Evolutionary conservation across 1,284 basidiomycete genomes (phyloP).

Genomic region (Papiliotrema nemorosa): DNA sequence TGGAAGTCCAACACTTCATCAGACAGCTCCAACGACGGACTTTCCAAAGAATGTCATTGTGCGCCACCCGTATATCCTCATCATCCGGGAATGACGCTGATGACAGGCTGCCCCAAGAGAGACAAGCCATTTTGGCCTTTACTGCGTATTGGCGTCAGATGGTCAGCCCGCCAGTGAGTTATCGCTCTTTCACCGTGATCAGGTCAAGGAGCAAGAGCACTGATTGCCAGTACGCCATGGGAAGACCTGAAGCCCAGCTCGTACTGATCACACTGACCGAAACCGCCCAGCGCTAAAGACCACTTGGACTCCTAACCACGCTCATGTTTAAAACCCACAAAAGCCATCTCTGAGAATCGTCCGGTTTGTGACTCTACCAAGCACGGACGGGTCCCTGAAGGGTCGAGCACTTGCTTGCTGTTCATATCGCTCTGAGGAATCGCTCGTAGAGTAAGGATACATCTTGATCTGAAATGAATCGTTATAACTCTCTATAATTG

Average conservation of each 20-base stretch:
- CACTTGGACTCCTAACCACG: no score
- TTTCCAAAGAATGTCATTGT: constrained; percentile 28
- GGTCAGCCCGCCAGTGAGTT: constrained; percentile 24
- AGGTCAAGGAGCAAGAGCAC: neutral
- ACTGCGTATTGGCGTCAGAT: constrained; percentile 30
- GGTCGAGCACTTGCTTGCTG: no score
- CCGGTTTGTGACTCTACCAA: no score
- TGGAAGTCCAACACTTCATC: constrained; percentile 32
- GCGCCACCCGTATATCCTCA: constrained; percentile 3
- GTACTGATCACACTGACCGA: constrained; percentile 35
- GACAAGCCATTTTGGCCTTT: constrained; percentile 22
- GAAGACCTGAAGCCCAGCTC: constrained; percentile 34
- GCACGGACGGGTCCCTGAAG: no score
- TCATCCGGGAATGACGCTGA: neutral
- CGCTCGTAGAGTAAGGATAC: no score
- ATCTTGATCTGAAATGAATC: no score
- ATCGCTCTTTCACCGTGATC: neutral
- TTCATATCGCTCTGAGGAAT: no score
- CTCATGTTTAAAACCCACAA: no score
- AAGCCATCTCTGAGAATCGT: no score
- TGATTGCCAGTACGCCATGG: constrained; percentile 28
- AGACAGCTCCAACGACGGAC: constrained; percentile 23
- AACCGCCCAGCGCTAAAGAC: constrained; percentile 10
- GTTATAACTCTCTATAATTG: no score
- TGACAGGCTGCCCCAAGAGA: constrained; percentile 21